Percentiles rank a stretch among this genome's conserved stretches.
Evolutionary conservation across 331 rosid species (phyloP).

Genomic region (Prunus yedoensis): DNA sequence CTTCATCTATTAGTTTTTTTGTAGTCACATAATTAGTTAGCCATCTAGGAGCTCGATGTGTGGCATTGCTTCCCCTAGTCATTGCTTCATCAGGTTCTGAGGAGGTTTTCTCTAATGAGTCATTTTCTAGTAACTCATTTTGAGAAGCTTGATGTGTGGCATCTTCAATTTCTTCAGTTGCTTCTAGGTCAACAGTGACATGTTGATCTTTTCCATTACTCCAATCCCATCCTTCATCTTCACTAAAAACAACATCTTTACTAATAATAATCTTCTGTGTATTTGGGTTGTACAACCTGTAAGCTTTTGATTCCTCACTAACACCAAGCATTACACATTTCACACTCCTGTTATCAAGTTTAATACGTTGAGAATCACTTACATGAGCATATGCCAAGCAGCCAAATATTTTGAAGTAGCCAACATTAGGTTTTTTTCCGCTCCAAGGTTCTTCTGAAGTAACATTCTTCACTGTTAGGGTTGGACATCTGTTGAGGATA

Average conservation of each 20-base stretch:
- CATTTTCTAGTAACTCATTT: too few relatives aligned
- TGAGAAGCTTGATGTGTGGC: background rate
- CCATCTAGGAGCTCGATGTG: too few relatives aligned
- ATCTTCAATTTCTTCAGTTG: background rate
- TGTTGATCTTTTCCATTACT: background rate
- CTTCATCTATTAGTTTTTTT: too few relatives aligned
- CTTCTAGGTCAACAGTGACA: background rate
- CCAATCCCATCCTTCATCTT: background rate
- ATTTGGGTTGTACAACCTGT: background rate
- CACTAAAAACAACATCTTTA: background rate
- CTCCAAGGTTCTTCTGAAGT: too few relatives aligned
- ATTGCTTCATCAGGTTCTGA: too few relatives aligned
- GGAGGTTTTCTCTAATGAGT: too few relatives aligned
- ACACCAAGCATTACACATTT: background rate
- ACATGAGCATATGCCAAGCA: background rate
- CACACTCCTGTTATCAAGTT: background rate
- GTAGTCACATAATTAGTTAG: too few relatives aligned
- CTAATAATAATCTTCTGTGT: background rate
- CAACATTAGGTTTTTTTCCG: background rate
- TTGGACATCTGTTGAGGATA: too few relatives aligned
- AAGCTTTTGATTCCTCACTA: background rate
- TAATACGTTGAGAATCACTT: background rate
- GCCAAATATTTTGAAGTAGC: background rate
- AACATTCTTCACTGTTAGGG: too few relatives aligned
- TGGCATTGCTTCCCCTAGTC: too few relatives aligned